Percentiles rank a stretch among this genome's conserved stretches.
Conservation (phyloP, 768 basidiomycete species). For the Pluteus cervinus region DNA sequence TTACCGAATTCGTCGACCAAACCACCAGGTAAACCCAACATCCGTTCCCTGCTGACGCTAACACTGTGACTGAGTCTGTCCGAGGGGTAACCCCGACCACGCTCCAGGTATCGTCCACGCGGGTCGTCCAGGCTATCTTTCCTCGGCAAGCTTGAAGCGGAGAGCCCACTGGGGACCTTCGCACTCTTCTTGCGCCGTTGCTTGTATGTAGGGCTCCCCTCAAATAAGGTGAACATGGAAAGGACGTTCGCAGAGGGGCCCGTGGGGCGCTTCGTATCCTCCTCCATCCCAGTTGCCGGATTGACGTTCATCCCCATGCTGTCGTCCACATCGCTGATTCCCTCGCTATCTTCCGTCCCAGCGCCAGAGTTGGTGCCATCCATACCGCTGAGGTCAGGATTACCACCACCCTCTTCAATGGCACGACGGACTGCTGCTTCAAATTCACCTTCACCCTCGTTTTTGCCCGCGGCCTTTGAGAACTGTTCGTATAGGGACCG, state of each 20-base stretch:
- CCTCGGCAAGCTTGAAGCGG: constrained; percentile 1
- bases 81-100: constrained; percentile 7
- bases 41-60: constrained; percentile 15
- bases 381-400: constrained; percentile 7
- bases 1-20: constrained; percentile 26
- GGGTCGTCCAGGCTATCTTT: constrained; percentile 3
- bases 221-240: constrained; percentile 73
- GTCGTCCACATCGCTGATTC: constrained; percentile 12
- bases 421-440: constrained; percentile 28
- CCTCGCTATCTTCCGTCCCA: constrained; percentile 16
- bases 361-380: constrained; percentile 15
- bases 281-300: too few relatives aligned
- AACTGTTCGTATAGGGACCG: constrained; percentile 89
- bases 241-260: too few relatives aligned
- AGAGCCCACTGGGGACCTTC: constrained; percentile 24
- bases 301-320: too few relatives aligned
- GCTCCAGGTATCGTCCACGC: too few relatives aligned
- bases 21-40: constrained; percentile 13
- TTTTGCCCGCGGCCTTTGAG: constrained; percentile 36
- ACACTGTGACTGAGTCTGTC: too few relatives aligned
- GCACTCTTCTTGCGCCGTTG: constrained; percentile 73
- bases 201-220: constrained; percentile 86
- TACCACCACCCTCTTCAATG: constrained; percentile 19
- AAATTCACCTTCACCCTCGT: constrained; percentile 35
- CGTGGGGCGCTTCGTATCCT: too few relatives aligned